Conservation (phyloP, 345 rosid species). For the Gossypium raimondii region DNA sequence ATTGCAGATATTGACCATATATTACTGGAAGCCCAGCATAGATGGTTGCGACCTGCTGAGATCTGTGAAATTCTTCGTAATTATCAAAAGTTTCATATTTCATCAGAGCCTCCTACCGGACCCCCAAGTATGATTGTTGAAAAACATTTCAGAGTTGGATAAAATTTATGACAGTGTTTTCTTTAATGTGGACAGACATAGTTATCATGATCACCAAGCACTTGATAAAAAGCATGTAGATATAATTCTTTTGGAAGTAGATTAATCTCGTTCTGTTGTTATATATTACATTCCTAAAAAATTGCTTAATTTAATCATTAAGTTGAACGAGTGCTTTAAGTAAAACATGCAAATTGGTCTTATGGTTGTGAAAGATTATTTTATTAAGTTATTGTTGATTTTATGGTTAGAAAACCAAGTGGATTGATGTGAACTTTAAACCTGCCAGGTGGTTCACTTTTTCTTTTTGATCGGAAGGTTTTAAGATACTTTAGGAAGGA, state of each 20-base stretch:
- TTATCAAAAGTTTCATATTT: constrained; percentile 64
- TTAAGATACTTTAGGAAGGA: constrained; percentile 87
- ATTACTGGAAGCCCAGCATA: constrained; percentile 18
- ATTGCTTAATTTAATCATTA: background rate
- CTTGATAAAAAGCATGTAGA: background rate
- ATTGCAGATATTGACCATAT: constrained; percentile 41
- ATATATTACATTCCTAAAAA: background rate
- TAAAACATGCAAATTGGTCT: background rate
- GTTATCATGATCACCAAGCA: background rate
- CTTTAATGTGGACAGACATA: background rate
- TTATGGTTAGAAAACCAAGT: background rate
- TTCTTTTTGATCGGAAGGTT: constrained; percentile 86
- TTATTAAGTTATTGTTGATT: background rate
- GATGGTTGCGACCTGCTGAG: constrained; percentile 97
- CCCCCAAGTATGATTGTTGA: constrained; percentile 63
- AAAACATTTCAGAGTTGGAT: constrained; percentile 7
- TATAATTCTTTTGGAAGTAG: background rate
- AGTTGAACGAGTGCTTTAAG: background rate
- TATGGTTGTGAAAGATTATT: background rate
- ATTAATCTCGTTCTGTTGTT: background rate
- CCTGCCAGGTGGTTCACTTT: constrained; percentile 81
- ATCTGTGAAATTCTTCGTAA: constrained; percentile 89
- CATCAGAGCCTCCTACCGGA: constrained; percentile 45
- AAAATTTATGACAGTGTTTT: background rate
- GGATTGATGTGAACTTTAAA: constrained; percentile 26